phyloP scores from a whole-genome alignment of 1,284 basidiomycete species.

The Leucoagaricus sp. region DNA sequence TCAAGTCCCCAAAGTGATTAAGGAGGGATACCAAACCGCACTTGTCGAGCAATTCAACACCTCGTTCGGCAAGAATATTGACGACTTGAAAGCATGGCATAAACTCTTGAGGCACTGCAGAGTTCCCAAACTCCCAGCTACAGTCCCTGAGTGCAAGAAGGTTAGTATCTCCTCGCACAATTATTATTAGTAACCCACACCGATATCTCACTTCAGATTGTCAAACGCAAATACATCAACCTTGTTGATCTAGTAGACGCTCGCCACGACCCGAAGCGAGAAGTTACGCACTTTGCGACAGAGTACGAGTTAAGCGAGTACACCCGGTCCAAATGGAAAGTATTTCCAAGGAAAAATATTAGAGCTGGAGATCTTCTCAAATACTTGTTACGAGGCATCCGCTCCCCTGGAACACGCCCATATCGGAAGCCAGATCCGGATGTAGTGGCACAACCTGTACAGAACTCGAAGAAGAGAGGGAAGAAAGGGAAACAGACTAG shows the following conservation, averaged over 20 bases:
- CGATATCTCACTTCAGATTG: neutral
- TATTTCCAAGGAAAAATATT: slow-evolving; percentile 37
- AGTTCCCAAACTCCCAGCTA: slow-evolving; percentile 19
- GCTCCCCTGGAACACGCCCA: neutral
- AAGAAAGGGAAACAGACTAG: no score
- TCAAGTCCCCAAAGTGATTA: neutral
- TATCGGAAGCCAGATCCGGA: no score
- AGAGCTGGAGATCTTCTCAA: slow-evolving; percentile 41
- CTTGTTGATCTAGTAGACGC: slow-evolving; percentile 38
- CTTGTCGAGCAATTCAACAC: slow-evolving; percentile 26
- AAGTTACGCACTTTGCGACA: slow-evolving; percentile 22
- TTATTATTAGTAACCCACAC: neutral
- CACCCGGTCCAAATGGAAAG: slow-evolving; percentile 23
- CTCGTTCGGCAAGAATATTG: slow-evolving; percentile 20
- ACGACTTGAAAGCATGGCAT: slow-evolving; percentile 23
- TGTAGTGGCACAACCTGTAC: no score
- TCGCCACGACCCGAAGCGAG: neutral
- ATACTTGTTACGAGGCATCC: slow-evolving; percentile 31
- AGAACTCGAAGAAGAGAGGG: no score
- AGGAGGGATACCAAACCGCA: slow-evolving; percentile 17
- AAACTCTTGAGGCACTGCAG: slow-evolving; percentile 19
- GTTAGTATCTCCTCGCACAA: slow-evolving; percentile 13
- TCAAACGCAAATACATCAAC: slow-evolving; percentile 29
- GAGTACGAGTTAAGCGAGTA: slow-evolving; percentile 28
- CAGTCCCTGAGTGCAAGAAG: slow-evolving; percentile 20